phyloP scores from a whole-genome alignment of 176 grass and related monocot species.

The Coix lacrymajobi region DNA sequence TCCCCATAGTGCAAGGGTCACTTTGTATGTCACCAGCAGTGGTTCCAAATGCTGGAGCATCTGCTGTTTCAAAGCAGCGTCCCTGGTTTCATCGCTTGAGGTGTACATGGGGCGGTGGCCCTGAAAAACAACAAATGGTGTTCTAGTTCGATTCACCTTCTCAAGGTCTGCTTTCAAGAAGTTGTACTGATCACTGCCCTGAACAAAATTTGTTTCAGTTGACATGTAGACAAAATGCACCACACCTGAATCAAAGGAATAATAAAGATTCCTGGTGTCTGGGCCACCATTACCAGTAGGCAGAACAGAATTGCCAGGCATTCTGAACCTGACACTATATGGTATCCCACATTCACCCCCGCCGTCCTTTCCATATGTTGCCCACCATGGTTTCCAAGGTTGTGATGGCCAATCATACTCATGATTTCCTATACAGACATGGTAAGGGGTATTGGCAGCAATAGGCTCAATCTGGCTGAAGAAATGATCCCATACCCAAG shows the following conservation, averaged over 20 bases:
- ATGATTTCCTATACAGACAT: constrained; percentile 97
- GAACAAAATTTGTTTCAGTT: constrained; percentile 81
- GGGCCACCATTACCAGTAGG: constrained; percentile 75
- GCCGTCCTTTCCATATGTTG: constrained; percentile 71
- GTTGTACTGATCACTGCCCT: constrained; percentile 73
- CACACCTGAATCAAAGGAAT: constrained; percentile 78
- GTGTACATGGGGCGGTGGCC: constrained; percentile 98
- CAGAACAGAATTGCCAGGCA: constrained; percentile 79
- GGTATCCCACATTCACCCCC: constrained; percentile 96
- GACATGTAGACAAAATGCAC: constrained; percentile 96
- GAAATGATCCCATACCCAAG: constrained; percentile 98
- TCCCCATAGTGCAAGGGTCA: constrained; percentile 90
- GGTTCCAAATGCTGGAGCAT: constrained; percentile 80
- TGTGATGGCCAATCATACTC: constrained; percentile 96
- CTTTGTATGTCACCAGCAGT: constrained; percentile 71
- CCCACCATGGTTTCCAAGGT: constrained; percentile 85
- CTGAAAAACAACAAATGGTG: constrained; percentile 83
- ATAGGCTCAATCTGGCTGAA: constrained; percentile 90
- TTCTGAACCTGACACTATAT: constrained; percentile 88
- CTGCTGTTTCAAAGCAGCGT: constrained; percentile 46
- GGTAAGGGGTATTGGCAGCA: constrained; percentile 70
- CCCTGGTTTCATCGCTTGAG: constrained; percentile 66
- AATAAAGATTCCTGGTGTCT: constrained; percentile 80
- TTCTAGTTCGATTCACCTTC: constrained; percentile 77
- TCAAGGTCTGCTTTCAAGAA: constrained; percentile 80